Evolutionary conservation across 805 yeast species (phyloP).

Genomic region (Metschnikowia lachancei): DNA sequence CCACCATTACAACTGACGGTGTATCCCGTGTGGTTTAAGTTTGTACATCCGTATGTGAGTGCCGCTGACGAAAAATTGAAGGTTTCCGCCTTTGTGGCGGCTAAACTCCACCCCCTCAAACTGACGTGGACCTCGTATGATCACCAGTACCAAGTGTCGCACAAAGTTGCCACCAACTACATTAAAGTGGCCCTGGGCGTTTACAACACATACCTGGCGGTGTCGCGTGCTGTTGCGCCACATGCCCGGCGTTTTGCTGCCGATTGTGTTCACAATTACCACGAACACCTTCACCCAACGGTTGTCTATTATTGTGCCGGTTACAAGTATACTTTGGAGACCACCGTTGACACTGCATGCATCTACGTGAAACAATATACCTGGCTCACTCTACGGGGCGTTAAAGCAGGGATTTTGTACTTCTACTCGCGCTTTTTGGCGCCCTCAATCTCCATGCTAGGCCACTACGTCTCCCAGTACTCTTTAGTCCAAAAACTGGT

Average conservation of each 20-base stretch:
- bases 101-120: constrained; percentile 3
- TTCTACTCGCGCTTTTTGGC: constrained; percentile 1
- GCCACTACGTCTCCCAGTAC: background rate
- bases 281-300: constrained; percentile 10
- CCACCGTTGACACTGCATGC: constrained; percentile 8
- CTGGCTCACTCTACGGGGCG: constrained; percentile 3
- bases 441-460: constrained; percentile 1
- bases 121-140: constrained; percentile 6
- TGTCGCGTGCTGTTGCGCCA: background rate
- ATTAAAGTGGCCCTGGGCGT: background rate
- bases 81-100: constrained; percentile 1
- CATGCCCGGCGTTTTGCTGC: background rate
- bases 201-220: background rate
- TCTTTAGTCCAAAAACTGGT: background rate
- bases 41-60: constrained; percentile 3
- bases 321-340: constrained; percentile 12
- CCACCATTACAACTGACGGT: constrained; percentile 11
- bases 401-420: background rate
- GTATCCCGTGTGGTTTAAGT: constrained; percentile 11
- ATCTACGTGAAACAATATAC: constrained; percentile 1
- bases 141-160: constrained; percentile 6
- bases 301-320: constrained; percentile 13
- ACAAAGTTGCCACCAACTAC: constrained; percentile 1
- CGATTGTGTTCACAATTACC: constrained; percentile 2
- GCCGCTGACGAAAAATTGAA: constrained; percentile 6